Conservation (phyloP, 495 filamentous ascomycete genomes). For the Oleoguttula mirabilis region DNA sequence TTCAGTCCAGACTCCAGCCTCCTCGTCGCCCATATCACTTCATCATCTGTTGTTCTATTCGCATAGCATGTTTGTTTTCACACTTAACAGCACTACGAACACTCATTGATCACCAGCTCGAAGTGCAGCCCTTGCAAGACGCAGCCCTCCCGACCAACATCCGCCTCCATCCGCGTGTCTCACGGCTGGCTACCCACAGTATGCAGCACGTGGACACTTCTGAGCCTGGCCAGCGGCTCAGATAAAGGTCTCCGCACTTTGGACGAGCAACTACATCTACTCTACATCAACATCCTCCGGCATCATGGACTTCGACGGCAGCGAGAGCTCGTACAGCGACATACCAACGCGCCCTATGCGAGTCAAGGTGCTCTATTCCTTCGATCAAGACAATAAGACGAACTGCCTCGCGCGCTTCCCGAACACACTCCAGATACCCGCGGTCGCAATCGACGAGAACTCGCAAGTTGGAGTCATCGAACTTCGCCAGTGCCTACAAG, state of each 20-base stretch:
- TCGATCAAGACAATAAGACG: conserved; percentile 78
- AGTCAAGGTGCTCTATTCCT: conserved; percentile 97
- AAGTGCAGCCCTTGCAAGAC: too few species aligned
- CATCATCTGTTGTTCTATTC: too few species aligned
- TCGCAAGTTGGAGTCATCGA: conserved; percentile 79
- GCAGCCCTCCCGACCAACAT: too few species aligned
- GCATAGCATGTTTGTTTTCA: too few species aligned
- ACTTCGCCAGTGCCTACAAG: conserved; percentile 78
- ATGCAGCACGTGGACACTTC: conserved; percentile 17
- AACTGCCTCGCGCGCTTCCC: conserved; percentile 88
- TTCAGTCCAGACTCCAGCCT: too few species aligned
- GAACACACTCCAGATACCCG: conserved; percentile 65
- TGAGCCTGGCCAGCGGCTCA: conserved; percentile 1
- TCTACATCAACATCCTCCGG: conserved; percentile 10
- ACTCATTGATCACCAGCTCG: too few species aligned
- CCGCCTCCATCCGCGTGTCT: not conserved
- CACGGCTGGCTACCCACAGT: conserved; percentile 2
- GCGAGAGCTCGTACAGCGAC: conserved; percentile 5
- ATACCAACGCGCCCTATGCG: conserved; percentile 22
- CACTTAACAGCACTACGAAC: too few species aligned
- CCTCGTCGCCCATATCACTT: too few species aligned
- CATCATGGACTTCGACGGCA: conserved; percentile 12
- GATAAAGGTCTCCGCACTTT: conserved; percentile 11
- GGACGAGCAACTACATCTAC: conserved; percentile 2
- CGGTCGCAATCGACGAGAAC: conserved; percentile 63